Evolutionary conservation across 129 eudicot genomes (phyloP).

Genomic region (Lactuca saligna): DNA sequence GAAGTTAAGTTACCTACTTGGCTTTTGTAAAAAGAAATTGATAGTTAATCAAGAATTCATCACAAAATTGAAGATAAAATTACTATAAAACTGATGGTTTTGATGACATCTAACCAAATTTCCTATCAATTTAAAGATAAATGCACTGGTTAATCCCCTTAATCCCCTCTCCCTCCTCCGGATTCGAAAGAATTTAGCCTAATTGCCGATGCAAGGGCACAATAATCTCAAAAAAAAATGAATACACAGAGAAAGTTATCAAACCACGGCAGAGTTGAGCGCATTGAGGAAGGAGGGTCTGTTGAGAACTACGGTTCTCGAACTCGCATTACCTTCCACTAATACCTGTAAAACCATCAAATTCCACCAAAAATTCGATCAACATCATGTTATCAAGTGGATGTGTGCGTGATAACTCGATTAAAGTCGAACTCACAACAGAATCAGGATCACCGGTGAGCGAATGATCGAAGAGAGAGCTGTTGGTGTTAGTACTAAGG

Average conservation of each 20-base stretch:
- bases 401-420: not conserved
- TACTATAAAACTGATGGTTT: too few relatives aligned
- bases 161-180: not conserved
- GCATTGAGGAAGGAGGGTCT: constrained; percentile 66
- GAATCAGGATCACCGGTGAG: constrained; percentile 21
- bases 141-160: not conserved
- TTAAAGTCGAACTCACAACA: constrained; percentile 16
- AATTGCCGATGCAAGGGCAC: not conserved
- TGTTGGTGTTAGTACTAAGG: constrained; percentile 12
- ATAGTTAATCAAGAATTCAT: not conserved
- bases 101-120: too few relatives aligned
- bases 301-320: constrained; percentile 66
- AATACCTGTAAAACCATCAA: constrained; percentile 37
- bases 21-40: not conserved
- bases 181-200: not conserved
- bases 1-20: too few relatives aligned
- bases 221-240: too few relatives aligned
- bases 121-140: not conserved
- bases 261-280: constrained; percentile 52
- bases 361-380: not conserved
- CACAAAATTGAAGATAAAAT: not conserved
- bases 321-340: constrained; percentile 52
- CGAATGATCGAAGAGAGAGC: not conserved
- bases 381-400: not conserved
- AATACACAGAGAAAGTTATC: not conserved